Evolutionary conservation across 2,329 filamentous ascomycete species (phyloP), one percentile per base, ranked within the genome.

Genomic region (Emmonsia crescens): DNA sequence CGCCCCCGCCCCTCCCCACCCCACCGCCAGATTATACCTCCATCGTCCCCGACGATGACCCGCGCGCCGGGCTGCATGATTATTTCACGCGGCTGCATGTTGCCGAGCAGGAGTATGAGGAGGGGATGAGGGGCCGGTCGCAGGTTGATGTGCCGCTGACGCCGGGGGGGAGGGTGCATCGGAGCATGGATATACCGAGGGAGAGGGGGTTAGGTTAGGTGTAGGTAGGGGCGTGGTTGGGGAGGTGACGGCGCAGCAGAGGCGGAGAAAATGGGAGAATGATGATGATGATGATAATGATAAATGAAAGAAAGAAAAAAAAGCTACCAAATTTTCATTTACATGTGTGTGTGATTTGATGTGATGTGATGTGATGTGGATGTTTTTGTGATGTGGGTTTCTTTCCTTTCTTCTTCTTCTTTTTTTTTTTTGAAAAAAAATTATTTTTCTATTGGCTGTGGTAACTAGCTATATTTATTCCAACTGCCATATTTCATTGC

Each of bases 21-120:
- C 91, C 91, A 1, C 92, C 92, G 8, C 92, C 92, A 0, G 85
- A 88, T 62, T 96, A 96, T 72, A 89, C 93, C 63, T 80, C 82
- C 3, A 89, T 95, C 44, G 84, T 94, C 1, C 89, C 87, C 78
- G 84, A 29, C 78, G 84, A 29, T 80, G 85, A 75, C 79, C 90
- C 72, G 74, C 91, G 77, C 75, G 86, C 73, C 14, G 83, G 61
- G 9, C 19, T 63, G 46, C 16, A 59, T 5, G 92, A 96, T 69
- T 96, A 96, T 73, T 96, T 96, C 72, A 80, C 87, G 0, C 84
- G 92, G 0, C 76, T 96, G 46, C 89, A 89, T 0, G 71, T 68
- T 40, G 73, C 61, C 31, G 83, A 90, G 65, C 88, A 89, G 61
- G 87, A 90, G 49, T 82, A 82, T 59, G 80, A 82, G 40, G 79